Percentiles rank a stretch among this genome's conserved stretches.
Evolutionary conservation across 768 basidiomycete species (phyloP).

Genomic region (Phlebiopsis gigantea): DNA sequence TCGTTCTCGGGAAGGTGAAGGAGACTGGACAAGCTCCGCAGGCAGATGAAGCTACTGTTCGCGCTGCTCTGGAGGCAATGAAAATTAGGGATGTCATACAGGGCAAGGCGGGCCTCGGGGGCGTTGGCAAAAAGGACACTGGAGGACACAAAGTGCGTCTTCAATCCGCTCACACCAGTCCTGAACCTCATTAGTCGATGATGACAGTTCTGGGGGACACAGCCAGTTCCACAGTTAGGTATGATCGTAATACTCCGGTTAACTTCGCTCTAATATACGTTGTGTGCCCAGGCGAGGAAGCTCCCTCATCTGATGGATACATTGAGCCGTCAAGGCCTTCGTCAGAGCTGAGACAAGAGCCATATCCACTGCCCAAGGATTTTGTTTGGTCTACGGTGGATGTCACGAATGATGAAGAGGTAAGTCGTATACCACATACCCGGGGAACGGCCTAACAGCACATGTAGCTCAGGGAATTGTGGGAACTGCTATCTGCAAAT

Average conservation of each 20-base stretch:
- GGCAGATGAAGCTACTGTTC: slow-evolving; percentile 61
- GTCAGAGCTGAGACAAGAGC: slow-evolving; percentile 82
- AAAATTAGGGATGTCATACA: slow-evolving; percentile 83
- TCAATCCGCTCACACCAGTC: not conserved
- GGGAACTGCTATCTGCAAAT: slow-evolving; percentile 85
- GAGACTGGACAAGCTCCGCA: slow-evolving; percentile 42
- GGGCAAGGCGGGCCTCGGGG: slow-evolving; percentile 74
- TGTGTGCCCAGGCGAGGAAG: slow-evolving; percentile 47
- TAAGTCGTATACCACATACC: slow-evolving; percentile 24
- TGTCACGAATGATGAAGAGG: slow-evolving; percentile 71
- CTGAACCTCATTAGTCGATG: too few species aligned
- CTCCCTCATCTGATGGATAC: slow-evolving; percentile 71
- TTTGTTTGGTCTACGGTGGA: slow-evolving; percentile 90
- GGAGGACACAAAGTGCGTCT: slow-evolving; percentile 80
- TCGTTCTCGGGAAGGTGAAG: slow-evolving; percentile 61
- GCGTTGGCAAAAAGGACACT: slow-evolving; percentile 68
- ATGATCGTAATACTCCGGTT: slow-evolving; percentile 7
- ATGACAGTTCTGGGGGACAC: slow-evolving; percentile 90
- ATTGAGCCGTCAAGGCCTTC: slow-evolving; percentile 79
- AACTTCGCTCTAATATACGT: not conserved
- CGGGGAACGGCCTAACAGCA: not conserved
- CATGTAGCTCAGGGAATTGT: slow-evolving; percentile 79
- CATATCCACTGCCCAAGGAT: slow-evolving; percentile 84
- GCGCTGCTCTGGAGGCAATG: slow-evolving; percentile 66
- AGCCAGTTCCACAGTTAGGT: slow-evolving; percentile 93